phyloP scores from a whole-genome alignment of 345 rosid species.

The Isatis tinctoria region DNA sequence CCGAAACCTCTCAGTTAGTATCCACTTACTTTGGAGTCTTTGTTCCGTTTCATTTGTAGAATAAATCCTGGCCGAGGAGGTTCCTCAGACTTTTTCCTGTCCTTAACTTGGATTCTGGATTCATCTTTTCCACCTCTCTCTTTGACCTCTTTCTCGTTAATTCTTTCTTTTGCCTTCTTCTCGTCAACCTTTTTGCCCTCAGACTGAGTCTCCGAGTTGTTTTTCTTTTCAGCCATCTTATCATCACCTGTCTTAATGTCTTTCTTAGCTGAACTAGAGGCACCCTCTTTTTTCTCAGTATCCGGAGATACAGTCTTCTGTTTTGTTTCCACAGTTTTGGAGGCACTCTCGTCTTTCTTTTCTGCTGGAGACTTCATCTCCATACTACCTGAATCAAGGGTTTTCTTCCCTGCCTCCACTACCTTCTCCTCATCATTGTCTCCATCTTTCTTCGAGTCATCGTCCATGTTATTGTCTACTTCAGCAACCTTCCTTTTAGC shows the following conservation, averaged over 20 bases:
- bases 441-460: slow-evolving; percentile 40
- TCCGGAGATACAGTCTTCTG: slow-evolving; percentile 30
- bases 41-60: slow-evolving; percentile 55
- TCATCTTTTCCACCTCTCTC: slow-evolving; percentile 48
- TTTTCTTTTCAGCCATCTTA: slow-evolving; percentile 42
- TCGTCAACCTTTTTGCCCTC: slow-evolving; percentile 40
- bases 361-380: slow-evolving; percentile 37
- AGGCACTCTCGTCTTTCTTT: slow-evolving; percentile 36
- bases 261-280: slow-evolving; percentile 35
- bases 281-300: slow-evolving; percentile 41
- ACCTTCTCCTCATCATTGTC: slow-evolving; percentile 38
- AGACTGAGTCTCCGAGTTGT: slow-evolving; percentile 34
- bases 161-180: slow-evolving; percentile 42
- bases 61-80: slow-evolving; percentile 85
- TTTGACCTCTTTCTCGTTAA: slow-evolving; percentile 42
- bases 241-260: slow-evolving; percentile 35
- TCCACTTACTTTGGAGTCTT: slow-evolving; percentile 65
- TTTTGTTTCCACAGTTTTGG: slow-evolving; percentile 19
- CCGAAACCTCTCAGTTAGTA: background rate
- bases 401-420: slow-evolving; percentile 30
- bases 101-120: slow-evolving; percentile 54
- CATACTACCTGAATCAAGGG: slow-evolving; percentile 33
- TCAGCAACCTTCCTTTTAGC: slow-evolving; percentile 62
- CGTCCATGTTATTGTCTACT: slow-evolving; percentile 30
- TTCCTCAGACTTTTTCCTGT: slow-evolving; percentile 69